These are phyloP conservation scores for Ustilago crameri DNA, from an alignment of 1,284 basidiomycete species.

Conservation along the genomic window DNA sequence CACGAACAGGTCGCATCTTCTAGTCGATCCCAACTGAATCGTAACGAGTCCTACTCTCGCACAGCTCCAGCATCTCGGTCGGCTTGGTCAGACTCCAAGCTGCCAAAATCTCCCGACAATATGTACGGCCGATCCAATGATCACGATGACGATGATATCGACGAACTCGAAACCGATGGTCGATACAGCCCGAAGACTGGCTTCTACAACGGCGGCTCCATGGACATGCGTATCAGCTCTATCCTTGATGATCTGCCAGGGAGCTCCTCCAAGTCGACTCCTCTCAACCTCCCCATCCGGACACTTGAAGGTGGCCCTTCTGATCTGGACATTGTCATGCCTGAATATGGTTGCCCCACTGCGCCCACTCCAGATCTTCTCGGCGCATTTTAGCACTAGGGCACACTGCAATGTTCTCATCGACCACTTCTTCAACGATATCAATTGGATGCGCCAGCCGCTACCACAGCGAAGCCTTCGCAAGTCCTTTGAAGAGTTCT, in stretches of 20 bases:
- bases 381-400: slow-evolving; percentile 43
- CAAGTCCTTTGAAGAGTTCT: slow-evolving; percentile 45
- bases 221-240: slow-evolving; percentile 57
- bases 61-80: slow-evolving; percentile 6
- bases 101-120: slow-evolving; percentile 23
- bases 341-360: slow-evolving; percentile 52
- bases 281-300: slow-evolving; percentile 41
- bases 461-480: slow-evolving; percentile 46
- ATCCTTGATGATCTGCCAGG: slow-evolving; percentile 49
- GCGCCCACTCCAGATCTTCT: slow-evolving; percentile 46
- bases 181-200: slow-evolving; percentile 51
- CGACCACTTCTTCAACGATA: slow-evolving; percentile 57
- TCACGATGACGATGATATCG: slow-evolving; percentile 44
- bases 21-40: slow-evolving; percentile 10
- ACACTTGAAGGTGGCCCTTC: slow-evolving; percentile 41
- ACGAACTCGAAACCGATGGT: slow-evolving; percentile 49
- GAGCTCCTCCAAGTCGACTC: slow-evolving; percentile 35
- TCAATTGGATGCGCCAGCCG: slow-evolving; percentile 64
- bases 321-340: slow-evolving; percentile 55
- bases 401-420: slow-evolving; percentile 46
- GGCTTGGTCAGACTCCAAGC: slow-evolving; percentile 9
- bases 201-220: slow-evolving; percentile 50
- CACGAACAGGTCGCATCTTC: slow-evolving; percentile 5
- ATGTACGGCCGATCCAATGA: slow-evolving; percentile 11
- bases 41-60: slow-evolving; percentile 1